phyloP scores from a whole-genome alignment of 2,329 filamentous ascomycete species.

The Cercospora sesami region DNA sequence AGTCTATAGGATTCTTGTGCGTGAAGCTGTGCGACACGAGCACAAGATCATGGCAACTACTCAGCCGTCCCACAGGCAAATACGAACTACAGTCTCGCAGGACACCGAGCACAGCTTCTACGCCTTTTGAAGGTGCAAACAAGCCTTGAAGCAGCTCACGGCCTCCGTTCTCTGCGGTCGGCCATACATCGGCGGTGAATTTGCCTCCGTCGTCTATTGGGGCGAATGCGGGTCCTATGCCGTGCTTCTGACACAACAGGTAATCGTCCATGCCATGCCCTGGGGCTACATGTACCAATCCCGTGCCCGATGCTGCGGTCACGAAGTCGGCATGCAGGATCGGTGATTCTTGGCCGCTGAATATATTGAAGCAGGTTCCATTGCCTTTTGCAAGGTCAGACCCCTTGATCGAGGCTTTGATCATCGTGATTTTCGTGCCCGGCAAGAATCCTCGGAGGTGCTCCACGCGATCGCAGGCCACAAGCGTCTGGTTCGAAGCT shows the following conservation, averaged over 20 bases:
- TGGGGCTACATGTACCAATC: constrained; percentile 90
- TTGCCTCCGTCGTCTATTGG: constrained; percentile 79
- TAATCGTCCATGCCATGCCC: constrained; percentile 98
- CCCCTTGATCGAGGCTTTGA: constrained; percentile 62
- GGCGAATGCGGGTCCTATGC: constrained; percentile 69
- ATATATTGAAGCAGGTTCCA: constrained; percentile 34
- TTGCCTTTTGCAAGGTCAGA: constrained; percentile 58
- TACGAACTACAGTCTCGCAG: constrained; percentile 50
- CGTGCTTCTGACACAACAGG: constrained; percentile 69
- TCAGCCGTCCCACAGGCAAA: constrained; percentile 11
- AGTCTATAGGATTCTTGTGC: constrained; percentile 98
- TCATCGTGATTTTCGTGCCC: constrained; percentile 45
- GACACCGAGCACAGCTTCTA: constrained; percentile 67
- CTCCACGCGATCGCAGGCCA: constrained; percentile 71
- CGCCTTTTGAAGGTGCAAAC: constrained; percentile 69
- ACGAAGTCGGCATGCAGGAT: constrained; percentile 88
- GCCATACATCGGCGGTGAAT: constrained; percentile 79
- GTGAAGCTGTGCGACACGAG: constrained; percentile 69
- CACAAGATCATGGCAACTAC: constrained; percentile 48
- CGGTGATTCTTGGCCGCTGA: constrained; percentile 53
- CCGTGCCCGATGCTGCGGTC: constrained; percentile 83
- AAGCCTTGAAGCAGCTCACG: constrained; percentile 62
- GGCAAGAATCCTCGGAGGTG: constrained; percentile 53
- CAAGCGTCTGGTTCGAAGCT: constrained; percentile 55
- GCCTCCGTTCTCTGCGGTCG: constrained; percentile 52